Evolutionary conservation across 805 yeast species (phyloP).

Genomic region (Schizosaccharomyces japonicus): DNA sequence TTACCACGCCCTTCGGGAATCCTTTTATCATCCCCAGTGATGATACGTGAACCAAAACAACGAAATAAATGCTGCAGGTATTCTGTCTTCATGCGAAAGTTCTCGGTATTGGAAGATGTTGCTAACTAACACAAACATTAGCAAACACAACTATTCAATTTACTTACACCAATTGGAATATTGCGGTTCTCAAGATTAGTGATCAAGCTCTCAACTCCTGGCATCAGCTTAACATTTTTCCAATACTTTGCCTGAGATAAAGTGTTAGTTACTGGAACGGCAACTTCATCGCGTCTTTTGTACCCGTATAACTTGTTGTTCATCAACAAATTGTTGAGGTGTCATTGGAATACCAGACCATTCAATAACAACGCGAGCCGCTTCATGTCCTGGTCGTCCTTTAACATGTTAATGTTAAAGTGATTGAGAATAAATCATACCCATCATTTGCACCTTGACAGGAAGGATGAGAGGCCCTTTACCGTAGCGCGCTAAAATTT

Average conservation of each 20-base stretch:
- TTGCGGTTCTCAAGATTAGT: slow-evolving; percentile 24
- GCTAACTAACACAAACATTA: slow-evolving; percentile 27
- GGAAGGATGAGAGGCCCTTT: background rate
- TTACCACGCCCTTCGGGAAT: slow-evolving; percentile 73
- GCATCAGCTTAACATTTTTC: slow-evolving; percentile 42
- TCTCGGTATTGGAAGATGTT: slow-evolving; percentile 47
- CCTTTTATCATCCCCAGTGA: slow-evolving; percentile 74
- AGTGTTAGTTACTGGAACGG: slow-evolving; percentile 24
- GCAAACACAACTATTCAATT: background rate
- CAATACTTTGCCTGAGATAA: slow-evolving; percentile 34
- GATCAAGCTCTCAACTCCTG: slow-evolving; percentile 63
- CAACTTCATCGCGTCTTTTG: background rate
- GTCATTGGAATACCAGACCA: slow-evolving; percentile 45
- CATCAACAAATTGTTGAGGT: slow-evolving; percentile 29
- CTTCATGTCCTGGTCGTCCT: slow-evolving; percentile 46
- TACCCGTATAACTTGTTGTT: background rate
- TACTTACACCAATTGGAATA: slow-evolving; percentile 42
- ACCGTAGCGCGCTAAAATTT: background rate
- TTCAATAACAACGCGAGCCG: slow-evolving; percentile 26
- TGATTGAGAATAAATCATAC: slow-evolving; percentile 39
- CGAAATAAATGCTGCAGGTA: slow-evolving; percentile 43
- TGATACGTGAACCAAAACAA: slow-evolving; percentile 37
- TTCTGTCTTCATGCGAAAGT: slow-evolving; percentile 46
- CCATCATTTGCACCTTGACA: slow-evolving; percentile 5
- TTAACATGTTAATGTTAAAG: background rate